These are phyloP conservation scores for Aspergillus melleus DNA, from an alignment of 2,329 filamentous ascomycete species.

Conservation along the genomic window DNA sequence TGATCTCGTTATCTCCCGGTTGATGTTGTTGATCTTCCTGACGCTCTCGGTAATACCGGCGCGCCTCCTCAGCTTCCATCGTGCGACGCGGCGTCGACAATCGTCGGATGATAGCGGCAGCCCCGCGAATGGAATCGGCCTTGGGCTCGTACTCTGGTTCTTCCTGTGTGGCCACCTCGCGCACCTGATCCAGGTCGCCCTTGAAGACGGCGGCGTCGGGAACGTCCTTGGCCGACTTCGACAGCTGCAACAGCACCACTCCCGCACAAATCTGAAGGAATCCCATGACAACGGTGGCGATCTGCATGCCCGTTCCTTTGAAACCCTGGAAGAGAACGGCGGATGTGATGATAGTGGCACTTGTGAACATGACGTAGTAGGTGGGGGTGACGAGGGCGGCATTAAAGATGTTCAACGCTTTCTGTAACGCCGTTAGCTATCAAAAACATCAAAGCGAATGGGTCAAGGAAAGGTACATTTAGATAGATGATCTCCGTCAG, in stretches of 20 bases:
- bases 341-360: constrained; percentile 89
- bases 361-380: constrained; percentile 98
- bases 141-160: constrained; percentile 96
- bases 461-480: constrained; percentile 61
- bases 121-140: constrained; percentile 89
- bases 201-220: constrained; percentile 90
- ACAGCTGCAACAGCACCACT: constrained; percentile 90
- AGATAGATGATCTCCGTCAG: constrained; percentile 93
- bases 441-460: constrained; percentile 4
- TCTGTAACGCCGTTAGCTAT: constrained; percentile 56
- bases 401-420: constrained; percentile 97
- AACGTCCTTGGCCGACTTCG: constrained; percentile 96
- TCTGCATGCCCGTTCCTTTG: constrained; percentile 77
- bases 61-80: constrained; percentile 77
- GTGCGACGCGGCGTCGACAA: constrained; percentile 74
- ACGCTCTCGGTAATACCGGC: constrained; percentile 76
- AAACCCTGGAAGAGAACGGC: constrained; percentile 91
- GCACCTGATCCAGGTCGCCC: constrained; percentile 90
- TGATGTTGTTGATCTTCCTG: constrained; percentile 68
- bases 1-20: constrained; percentile 74
- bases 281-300: constrained; percentile 86
- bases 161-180: constrained; percentile 91
- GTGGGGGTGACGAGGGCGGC: constrained; percentile 95
- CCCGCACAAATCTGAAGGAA: constrained; percentile 93
- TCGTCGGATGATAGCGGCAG: constrained; percentile 82